Base-by-base conservation (phyloP, 306 rosid species). In the Casuarina equisetifolia region DNA sequence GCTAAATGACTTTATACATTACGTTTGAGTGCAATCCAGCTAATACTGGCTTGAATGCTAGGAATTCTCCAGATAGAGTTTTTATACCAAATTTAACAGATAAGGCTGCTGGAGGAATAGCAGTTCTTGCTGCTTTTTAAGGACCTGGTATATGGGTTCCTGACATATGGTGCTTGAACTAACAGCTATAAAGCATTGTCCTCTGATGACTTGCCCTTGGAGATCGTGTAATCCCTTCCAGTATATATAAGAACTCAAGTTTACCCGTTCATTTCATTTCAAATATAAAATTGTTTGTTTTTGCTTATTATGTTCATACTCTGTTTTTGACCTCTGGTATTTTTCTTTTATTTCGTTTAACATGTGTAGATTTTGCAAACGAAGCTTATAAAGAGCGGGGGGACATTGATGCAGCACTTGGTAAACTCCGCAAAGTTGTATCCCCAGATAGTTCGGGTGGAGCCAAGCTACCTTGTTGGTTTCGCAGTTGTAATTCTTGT, bases 391-490 rank as follows among this genome's bases (percentile, higher is more conserved):
- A 89, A 92, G 86, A 86, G 82, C 32, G 32, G 53, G 99, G 99
- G 54, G 94, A 92, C 74, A 90, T 96, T 83, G 97, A 96, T 79
- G 81, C 76, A 82, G 93, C 97, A 78, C 84, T 96, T 74, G 81
- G 74, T 78, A 96, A 91, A 81, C 85, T 96, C 76, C 90, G 83
- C 61, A 97, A 0, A 96, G 66, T 96, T 97, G 98, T 96, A 90
- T 85, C 99, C 99, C 71, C 91, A 86, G 81, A 89, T 96, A 86
- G 89, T 91, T 82, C 91, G 90, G 99, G 98, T 96, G 76, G 78
- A 88, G 57, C 70, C 51, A 64, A 82, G 54, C 45, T 67, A 74
- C 53, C 67, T 15, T 62, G 61, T 46, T 74, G 76, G 59, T 54
- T 66, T 77, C 32, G 32, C 32, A 25, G 43, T 50, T 68, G 5